A percentile compares a stretch with the other conserved stretches of the same genome.
Evolutionary conservation across 768 basidiomycete species (phyloP).

Genomic region (Chalciporus piperatus): DNA sequence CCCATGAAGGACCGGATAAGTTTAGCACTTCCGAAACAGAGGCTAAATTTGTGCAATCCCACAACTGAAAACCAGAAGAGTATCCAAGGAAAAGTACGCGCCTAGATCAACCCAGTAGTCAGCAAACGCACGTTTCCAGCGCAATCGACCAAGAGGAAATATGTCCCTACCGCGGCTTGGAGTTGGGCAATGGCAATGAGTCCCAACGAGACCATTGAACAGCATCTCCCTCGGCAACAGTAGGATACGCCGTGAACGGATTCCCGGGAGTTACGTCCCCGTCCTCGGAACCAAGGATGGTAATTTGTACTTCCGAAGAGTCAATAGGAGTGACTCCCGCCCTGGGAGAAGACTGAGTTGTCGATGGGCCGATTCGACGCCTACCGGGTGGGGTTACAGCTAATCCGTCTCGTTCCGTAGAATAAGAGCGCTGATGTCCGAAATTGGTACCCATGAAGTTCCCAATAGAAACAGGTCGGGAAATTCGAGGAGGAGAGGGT

Average conservation of each 20-base stretch:
- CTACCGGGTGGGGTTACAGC: constrained; percentile 8
- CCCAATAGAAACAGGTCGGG: constrained; percentile 48
- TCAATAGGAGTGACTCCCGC: constrained; percentile 3
- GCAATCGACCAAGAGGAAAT: background rate
- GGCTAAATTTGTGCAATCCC: constrained; percentile 57
- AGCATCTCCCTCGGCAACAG: constrained; percentile 28
- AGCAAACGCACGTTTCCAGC: constrained; percentile 4
- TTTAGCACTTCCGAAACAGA: constrained; percentile 54
- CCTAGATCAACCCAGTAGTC: constrained; percentile 21
- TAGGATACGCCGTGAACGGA: constrained; percentile 27
- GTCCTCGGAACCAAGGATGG: constrained; percentile 21
- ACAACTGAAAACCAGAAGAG: constrained; percentile 51
- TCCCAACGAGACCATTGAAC: constrained; percentile 37
- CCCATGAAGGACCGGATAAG: constrained; percentile 38
- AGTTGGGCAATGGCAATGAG: constrained; percentile 15
- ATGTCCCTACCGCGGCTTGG: constrained; percentile 18
- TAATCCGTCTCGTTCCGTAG: constrained; percentile 9
- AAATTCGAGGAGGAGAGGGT: constrained; percentile 49
- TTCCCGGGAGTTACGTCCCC: constrained; percentile 16
- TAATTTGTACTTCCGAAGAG: constrained; percentile 14
- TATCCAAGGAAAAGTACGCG: constrained; percentile 56
- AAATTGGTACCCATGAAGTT: constrained; percentile 36
- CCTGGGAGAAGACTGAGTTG: constrained; percentile 9
- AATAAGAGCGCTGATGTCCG: constrained; percentile 11
- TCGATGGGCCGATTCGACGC: constrained; percentile 6